Evolutionary conservation across 2,329 filamentous ascomycete species (phyloP).

Genomic region (Apiospora sp.): DNA sequence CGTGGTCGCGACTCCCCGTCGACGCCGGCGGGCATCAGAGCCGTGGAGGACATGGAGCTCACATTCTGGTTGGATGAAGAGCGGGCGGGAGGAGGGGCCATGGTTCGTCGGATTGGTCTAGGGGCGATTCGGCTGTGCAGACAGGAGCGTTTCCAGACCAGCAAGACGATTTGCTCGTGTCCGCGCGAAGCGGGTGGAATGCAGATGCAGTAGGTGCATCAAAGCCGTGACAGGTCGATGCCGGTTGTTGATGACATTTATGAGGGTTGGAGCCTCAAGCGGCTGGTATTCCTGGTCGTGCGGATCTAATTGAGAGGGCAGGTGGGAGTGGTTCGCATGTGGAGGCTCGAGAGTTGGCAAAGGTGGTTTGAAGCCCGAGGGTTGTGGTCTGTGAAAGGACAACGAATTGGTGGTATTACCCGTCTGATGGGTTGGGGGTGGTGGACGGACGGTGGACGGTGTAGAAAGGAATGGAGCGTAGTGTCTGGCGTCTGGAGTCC

Average conservation of each 20-base stretch:
- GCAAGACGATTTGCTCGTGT: slow-evolving; percentile 29
- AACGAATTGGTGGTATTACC: slow-evolving; percentile 19
- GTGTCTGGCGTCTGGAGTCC: no score
- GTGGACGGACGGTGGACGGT: neutral
- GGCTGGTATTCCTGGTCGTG: neutral
- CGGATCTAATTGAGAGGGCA: slow-evolving; percentile 4
- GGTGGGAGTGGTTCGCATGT: slow-evolving; percentile 5
- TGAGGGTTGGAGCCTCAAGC: neutral
- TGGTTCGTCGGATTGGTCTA: slow-evolving; percentile 26
- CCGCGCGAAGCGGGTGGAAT: slow-evolving; percentile 38
- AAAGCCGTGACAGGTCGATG: slow-evolving; percentile 17
- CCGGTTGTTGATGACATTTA: slow-evolving; percentile 17
- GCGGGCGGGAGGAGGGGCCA: slow-evolving; percentile 28
- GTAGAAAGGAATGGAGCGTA: neutral
- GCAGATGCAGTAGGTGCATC: slow-evolving; percentile 32
- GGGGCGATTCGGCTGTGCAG: neutral
- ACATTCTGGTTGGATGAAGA: slow-evolving; percentile 40
- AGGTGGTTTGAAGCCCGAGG: slow-evolving; percentile 16
- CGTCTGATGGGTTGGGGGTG: slow-evolving; percentile 18
- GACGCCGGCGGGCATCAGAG: slow-evolving; percentile 50
- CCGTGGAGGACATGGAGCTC: slow-evolving; percentile 53
- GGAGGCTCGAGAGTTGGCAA: slow-evolving; percentile 18
- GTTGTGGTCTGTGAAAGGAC: slow-evolving; percentile 5
- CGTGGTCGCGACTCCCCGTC: slow-evolving; percentile 57
- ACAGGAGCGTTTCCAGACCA: slow-evolving; percentile 18